Conservation (phyloP, 768 basidiomycete species). For the Suillus placidus region DNA sequence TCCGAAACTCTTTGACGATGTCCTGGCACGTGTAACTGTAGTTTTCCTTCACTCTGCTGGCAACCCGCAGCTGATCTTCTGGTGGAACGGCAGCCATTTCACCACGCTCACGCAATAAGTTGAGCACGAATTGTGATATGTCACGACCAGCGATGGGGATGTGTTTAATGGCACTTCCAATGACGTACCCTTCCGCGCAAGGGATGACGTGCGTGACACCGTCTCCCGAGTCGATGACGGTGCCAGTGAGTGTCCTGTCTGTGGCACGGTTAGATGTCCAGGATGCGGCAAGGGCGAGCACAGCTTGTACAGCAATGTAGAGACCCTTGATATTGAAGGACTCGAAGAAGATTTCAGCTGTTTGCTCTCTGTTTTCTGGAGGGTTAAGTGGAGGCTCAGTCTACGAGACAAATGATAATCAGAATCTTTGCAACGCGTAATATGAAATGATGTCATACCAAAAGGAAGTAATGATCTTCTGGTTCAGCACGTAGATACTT, state of each 20-base stretch:
- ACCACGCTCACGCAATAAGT: conserved; percentile 92
- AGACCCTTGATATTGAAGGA: conserved; percentile 99
- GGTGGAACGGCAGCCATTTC: conserved; percentile 90
- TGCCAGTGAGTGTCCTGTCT: conserved; percentile 92
- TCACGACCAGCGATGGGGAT: conserved; percentile 98
- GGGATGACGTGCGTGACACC: conserved; percentile 99
- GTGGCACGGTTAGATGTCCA: conserved; percentile 91
- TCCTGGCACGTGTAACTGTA: conserved; percentile 99
- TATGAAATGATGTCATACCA: conserved; percentile 58
- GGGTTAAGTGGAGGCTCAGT: conserved; percentile 99
- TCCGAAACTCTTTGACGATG: conserved; percentile 97
- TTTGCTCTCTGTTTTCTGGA: conserved; percentile 98
- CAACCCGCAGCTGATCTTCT: conserved; percentile 91
- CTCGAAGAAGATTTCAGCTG: conserved; percentile 99
- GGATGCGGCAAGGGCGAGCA: conserved; percentile 95
- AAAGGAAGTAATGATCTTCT: conserved; percentile 97
- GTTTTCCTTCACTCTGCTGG: conserved; percentile 95
- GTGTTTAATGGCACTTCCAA: conserved; percentile 98
- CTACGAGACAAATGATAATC: conserved; percentile 42
- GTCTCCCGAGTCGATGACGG: conserved; percentile 98
- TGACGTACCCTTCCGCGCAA: conserved; percentile 96
- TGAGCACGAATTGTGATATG: conserved; percentile 95
- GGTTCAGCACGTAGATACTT: conserved; percentile 98
- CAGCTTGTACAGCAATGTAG: conserved; percentile 98
- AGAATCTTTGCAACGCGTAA: neutral